Conservation (phyloP, 2,329 filamentous ascomycete species). For the Aotearoamyces nothofagi region DNA sequence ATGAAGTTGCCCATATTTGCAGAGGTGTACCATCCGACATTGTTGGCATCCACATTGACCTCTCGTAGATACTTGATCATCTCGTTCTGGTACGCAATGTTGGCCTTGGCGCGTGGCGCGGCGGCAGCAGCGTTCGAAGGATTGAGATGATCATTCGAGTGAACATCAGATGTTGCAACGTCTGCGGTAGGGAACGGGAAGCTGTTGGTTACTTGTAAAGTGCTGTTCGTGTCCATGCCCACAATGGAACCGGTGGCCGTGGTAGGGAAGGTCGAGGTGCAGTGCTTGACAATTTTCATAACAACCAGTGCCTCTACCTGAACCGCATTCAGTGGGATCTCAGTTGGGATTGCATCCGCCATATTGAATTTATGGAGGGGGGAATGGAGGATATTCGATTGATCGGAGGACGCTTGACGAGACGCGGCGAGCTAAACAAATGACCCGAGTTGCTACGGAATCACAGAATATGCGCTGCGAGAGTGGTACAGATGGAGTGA, state of each 20-base stretch:
- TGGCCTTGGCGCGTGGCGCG: slow-evolving; percentile 84
- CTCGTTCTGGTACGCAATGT: slow-evolving; percentile 77
- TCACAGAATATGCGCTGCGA: no score
- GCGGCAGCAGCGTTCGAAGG: slow-evolving; percentile 66
- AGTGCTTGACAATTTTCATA: slow-evolving; percentile 97
- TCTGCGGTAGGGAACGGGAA: slow-evolving; percentile 89
- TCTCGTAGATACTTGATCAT: slow-evolving; percentile 96
- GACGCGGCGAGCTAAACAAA: no score
- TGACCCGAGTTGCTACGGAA: no score
- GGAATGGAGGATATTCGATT: no score
- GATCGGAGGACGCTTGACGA: no score
- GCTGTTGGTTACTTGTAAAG: slow-evolving; percentile 82
- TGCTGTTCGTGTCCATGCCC: slow-evolving; percentile 74
- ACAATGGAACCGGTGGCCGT: slow-evolving; percentile 81
- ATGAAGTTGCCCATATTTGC: slow-evolving; percentile 98
- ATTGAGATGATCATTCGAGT: slow-evolving; percentile 52
- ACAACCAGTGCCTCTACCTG: slow-evolving; percentile 93
- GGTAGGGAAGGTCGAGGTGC: slow-evolving; percentile 74
- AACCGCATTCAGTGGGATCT: slow-evolving; percentile 67
- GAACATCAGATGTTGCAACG: slow-evolving; percentile 46
- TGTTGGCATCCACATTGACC: slow-evolving; percentile 97
- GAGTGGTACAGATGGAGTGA: no score
- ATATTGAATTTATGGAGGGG: no score
- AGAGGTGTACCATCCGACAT: slow-evolving; percentile 96
- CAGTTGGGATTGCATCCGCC: slow-evolving; percentile 41